Evolutionary conservation across 768 basidiomycete genomes (phyloP), one percentile per base, ranked within the genome.

Genomic region (button mushroom (Agaricus bisporus)): DNA sequence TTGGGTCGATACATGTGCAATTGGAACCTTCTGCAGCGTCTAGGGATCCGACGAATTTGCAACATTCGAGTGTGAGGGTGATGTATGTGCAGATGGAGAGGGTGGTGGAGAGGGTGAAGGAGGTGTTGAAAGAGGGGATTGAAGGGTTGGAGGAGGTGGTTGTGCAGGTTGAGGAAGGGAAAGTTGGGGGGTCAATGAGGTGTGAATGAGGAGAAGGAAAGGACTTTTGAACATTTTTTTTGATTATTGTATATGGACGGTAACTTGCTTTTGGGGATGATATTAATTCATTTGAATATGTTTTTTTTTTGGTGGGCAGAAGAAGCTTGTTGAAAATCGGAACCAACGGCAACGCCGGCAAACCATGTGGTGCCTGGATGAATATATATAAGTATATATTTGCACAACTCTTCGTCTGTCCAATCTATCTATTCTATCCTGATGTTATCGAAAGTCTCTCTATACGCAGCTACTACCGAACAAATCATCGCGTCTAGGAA

Each of bases 1-100:
- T 98, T 60, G 97, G 95, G 20, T 92, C 91, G 6, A 91, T 98
- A 51, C 92, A 91, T 64, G 82, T 99, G 46, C 91, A 91, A 59
- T 77, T 99, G n/a, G 75, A 80, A 8, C 80, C 78, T 9, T 82
- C 86, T 0, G 68, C 75, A 1, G 76, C 83, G 0, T 70, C 78
- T 0, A 64, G 75, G 59, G 82, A 88, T 58, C 80, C 83, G 0
- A 68, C 71, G 28, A 77, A 75, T 1, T 79, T 78, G 2, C 79
- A n/a, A n/a, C n/a, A 81, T 67, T 73, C 75, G 1, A 71, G 63
- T 57, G 66, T 67, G 57, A 68, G 71, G 18, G 70, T 70, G 39
- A 79, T 80, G 15, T 85, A 80, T 66, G 72, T 79, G 20, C 79
- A 80, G 60, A 64, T 85, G 26, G 89, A 95, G 56, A 77, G 80